phyloP scores from a whole-genome alignment of 148 eudicot species.

The Chenopodium formosanum region DNA sequence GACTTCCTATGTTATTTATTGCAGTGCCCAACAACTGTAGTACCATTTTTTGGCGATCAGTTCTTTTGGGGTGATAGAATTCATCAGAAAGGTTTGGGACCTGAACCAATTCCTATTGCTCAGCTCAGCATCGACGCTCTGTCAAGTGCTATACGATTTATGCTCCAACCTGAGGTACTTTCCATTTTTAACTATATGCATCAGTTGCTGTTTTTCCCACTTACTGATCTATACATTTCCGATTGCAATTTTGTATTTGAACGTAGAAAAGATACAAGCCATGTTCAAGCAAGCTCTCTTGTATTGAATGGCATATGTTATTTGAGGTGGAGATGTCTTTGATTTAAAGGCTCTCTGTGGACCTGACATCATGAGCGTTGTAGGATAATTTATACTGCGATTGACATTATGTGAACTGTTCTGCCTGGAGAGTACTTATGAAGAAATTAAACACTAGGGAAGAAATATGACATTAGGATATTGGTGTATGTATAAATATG shows the following conservation, averaged over 20 bases:
- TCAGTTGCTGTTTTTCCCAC: neutral
- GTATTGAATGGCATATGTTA: neutral
- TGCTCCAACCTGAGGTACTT: constrained; percentile 88
- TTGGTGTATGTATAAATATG: neutral
- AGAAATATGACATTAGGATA: neutral
- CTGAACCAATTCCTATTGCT: constrained; percentile 81
- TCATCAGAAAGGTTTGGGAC: constrained; percentile 77
- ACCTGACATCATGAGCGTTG: neutral
- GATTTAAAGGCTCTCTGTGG: neutral
- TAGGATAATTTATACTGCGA: neutral
- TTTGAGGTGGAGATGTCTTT: neutral
- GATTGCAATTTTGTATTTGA: neutral
- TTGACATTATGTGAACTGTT: neutral
- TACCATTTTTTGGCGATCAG: constrained; percentile 97
- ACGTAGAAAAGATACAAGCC: neutral
- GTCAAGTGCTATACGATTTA: constrained; percentile 69
- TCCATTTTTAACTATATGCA: neutral
- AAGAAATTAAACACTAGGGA: neutral
- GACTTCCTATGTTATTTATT: constrained; percentile 9
- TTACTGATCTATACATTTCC: neutral
- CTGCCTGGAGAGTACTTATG: neutral
- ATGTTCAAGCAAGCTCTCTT: neutral
- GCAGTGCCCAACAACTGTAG: constrained; percentile 96
- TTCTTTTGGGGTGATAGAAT: constrained; percentile 93
- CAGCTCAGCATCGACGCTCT: constrained; percentile 67